A percentile compares a stretch with the other conserved stretches of the same genome.
Evolutionary conservation across 495 filamentous ascomycete species (phyloP).

Genomic region (Pyronema domesticum): DNA sequence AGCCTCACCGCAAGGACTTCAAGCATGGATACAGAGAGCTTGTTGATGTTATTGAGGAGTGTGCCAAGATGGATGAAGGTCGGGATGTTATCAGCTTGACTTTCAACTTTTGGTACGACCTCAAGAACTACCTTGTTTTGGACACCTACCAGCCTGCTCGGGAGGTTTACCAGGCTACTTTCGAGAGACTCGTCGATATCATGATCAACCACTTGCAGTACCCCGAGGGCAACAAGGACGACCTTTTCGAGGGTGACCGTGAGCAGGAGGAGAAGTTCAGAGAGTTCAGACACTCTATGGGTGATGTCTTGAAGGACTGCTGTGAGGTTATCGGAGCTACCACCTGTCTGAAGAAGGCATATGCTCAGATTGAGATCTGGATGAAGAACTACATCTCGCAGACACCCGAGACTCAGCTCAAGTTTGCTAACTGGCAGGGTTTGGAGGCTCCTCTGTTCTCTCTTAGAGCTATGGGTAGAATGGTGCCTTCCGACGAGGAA

Average conservation of each 20-base stretch:
- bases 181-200: conserved; percentile 74
- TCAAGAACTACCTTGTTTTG: conserved; percentile 86
- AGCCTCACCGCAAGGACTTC: too few species aligned
- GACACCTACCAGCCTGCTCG: conserved; percentile 76
- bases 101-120: conserved; percentile 94
- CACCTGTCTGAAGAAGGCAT: conserved; percentile 76
- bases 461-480: conserved; percentile 89
- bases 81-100: conserved; percentile 78
- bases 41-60: conserved; percentile 80
- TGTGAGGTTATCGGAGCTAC: conserved; percentile 88
- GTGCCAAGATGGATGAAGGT: conserved; percentile 68
- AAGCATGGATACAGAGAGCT: conserved; percentile 46
- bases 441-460: conserved; percentile 90
- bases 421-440: conserved; percentile 90
- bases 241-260: conserved; percentile 87
- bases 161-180: conserved; percentile 55
- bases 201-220: conserved; percentile 86
- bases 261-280: conserved; percentile 95
- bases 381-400: conserved; percentile 43
- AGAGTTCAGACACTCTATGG: conserved; percentile 91
- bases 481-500: conserved; percentile 79
- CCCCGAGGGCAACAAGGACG: conserved; percentile 57
- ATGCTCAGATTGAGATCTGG: conserved; percentile 70
- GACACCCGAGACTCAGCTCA: conserved; percentile 36
- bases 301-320: conserved; percentile 92